Base-by-base conservation (phyloP, 2,329 filamentous ascomycete species). In the Trichoderma asperellum region DNA sequence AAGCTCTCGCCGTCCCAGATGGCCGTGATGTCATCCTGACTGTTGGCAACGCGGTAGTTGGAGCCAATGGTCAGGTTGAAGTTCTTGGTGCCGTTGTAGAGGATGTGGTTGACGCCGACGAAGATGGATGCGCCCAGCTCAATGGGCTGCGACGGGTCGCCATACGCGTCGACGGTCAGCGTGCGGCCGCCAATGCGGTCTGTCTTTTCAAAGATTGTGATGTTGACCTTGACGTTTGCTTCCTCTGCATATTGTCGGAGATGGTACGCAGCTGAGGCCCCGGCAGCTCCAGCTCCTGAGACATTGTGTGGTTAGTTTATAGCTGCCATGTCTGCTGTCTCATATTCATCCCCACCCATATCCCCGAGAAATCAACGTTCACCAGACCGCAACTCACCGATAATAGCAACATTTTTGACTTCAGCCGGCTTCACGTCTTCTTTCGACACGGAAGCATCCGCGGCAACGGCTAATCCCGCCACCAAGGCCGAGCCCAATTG, bases 41-140 rank as follows among this genome's bases (percentile, higher is more conserved):
- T 81, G 8, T 81, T 77, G 37, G 81, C 79, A 21, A 83, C 81
- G 1, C 79, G 80, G 12, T 80, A 81, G 18, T 78, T 81, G 11
- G 80, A 81, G n/a, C 78, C 81, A 2, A 88, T 81, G 0, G 83
- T 81, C 4, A 99, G 87, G n/a, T 88, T 88, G 76, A 97, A 94
- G 16, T 87, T 84, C 37, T 86, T 81, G 8, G 88, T 89, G 0
- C 94, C 91, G 67, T 92, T 89, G 74, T 90, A 88, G 49, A 99
- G 86, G 75, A 97, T 97, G 49, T 89, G 83, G 76, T 98, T 99
- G 55, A 91, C 87, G 60, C 91, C 79, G 56, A 98, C 92, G 77
- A 98, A 99, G 74, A 98, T 97, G 71, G 91, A 95, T 12, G 92
- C 96, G 18, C 96, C 96, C 0, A 98, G 84, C 79, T 99, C 96